phyloP scores from a whole-genome alignment of 2,329 filamentous ascomycete genomes.

The Colletotrichum brevisporum region DNA sequence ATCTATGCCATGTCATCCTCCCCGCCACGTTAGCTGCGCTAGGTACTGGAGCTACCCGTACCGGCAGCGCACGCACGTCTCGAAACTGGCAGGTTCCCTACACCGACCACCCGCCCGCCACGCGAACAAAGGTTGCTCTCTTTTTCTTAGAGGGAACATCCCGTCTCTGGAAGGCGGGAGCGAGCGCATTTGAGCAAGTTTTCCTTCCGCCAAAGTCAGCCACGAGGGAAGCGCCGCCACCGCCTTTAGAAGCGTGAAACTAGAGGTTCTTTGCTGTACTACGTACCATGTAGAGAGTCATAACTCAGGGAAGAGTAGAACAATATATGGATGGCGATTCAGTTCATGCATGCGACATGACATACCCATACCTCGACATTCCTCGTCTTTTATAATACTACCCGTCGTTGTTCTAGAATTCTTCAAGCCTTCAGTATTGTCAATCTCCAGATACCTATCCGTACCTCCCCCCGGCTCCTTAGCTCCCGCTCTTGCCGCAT shows the following conservation, averaged over 20 bases:
- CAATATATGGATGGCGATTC: too few relatives aligned
- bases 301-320: too few relatives aligned
- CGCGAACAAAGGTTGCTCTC: neutral
- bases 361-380: too few relatives aligned
- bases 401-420: too few relatives aligned
- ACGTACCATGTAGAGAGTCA: too few relatives aligned
- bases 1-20: too few relatives aligned
- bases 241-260: neutral
- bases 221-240: constrained; percentile 36
- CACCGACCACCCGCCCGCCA: constrained; percentile 22
- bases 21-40: too few relatives aligned
- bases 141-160: constrained; percentile 30
- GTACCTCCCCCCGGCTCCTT: neutral
- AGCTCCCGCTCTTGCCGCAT: constrained; percentile 3
- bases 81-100: constrained; percentile 5
- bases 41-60: too few relatives aligned
- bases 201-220: constrained; percentile 34
- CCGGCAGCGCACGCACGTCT: neutral
- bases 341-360: too few relatives aligned
- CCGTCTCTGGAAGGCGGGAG: constrained; percentile 17
- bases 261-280: too few relatives aligned
- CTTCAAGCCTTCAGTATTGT: too few relatives aligned
- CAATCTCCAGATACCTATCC: neutral
- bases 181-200: constrained; percentile 61
- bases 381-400: too few relatives aligned